phyloP scores from a whole-genome alignment of 2,329 filamentous ascomycete genomes.

The Aspergillus chevalieri region DNA sequence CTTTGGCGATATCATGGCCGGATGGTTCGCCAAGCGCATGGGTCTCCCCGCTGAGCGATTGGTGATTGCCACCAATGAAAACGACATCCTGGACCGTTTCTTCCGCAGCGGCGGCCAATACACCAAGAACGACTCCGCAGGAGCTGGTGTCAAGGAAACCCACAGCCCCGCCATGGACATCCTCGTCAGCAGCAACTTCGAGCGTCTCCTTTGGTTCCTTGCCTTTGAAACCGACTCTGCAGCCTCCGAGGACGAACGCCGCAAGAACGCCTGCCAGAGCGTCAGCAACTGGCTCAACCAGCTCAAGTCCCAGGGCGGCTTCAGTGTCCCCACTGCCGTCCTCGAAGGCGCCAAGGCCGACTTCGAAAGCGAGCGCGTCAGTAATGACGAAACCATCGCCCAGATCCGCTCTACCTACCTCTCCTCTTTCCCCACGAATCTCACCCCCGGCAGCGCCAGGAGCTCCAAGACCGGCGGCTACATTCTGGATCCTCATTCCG shows the following conservation, averaged over 20 bases:
- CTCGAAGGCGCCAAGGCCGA: conserved; percentile 63
- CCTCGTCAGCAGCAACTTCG: conserved; percentile 91
- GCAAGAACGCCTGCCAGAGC: conserved; percentile 59
- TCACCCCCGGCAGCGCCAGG: conserved; percentile 24
- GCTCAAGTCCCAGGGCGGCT: conserved; percentile 75
- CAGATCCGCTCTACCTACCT: conserved; percentile 56
- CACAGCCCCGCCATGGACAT: conserved; percentile 97
- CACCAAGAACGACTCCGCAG: conserved; percentile 66
- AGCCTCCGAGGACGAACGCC: conserved; percentile 39
- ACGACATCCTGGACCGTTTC: conserved; percentile 94
- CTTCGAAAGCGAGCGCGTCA: conserved; percentile 73
- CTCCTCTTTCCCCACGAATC: conserved; percentile 48
- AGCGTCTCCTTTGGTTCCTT: conserved; percentile 89
- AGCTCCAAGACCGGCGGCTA: conserved; percentile 54
- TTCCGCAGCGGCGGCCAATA: conserved; percentile 78
- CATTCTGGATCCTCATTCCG: conserved; percentile 86
- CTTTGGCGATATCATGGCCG: conserved; percentile 84
- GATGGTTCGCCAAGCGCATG: conserved; percentile 89
- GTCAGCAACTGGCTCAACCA: conserved; percentile 72
- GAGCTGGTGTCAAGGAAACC: conserved; percentile 78
- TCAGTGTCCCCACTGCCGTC: conserved; percentile 70
- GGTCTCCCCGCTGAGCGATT: conserved; percentile 83
- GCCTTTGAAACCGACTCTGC: conserved; percentile 55
- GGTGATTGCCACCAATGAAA: conserved; percentile 91
- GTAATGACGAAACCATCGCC: conserved; percentile 59